phyloP scores from a whole-genome alignment of 129 eudicot species.

The Escallonia herrerae region DNA sequence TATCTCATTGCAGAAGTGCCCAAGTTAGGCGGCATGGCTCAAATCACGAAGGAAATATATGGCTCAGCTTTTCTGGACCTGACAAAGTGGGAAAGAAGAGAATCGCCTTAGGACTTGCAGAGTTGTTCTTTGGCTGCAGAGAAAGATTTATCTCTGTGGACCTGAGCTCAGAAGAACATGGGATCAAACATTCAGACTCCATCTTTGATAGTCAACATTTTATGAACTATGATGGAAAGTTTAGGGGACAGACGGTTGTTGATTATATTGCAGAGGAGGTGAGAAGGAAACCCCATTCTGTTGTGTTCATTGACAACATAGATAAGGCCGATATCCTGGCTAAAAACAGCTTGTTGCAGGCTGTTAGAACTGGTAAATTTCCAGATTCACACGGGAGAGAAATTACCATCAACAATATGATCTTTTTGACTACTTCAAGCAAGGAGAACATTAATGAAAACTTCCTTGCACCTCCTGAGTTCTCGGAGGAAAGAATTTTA shows the following conservation, averaged over 20 bases:
- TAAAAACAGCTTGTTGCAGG: slow-evolving; percentile 51
- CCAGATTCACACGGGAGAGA: slow-evolving; percentile 69
- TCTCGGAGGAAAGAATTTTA: slow-evolving; percentile 55
- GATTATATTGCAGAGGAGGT: slow-evolving; percentile 70
- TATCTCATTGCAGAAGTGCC: slow-evolving; percentile 48
- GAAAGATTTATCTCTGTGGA: slow-evolving; percentile 43
- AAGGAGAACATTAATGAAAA: slow-evolving; percentile 8
- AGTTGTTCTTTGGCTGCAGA: slow-evolving; percentile 44
- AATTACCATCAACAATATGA: slow-evolving; percentile 43
- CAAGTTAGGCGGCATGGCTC: slow-evolving; percentile 27
- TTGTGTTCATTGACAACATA: slow-evolving; percentile 66
- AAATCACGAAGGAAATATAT: slow-evolving; percentile 37
- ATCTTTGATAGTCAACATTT: slow-evolving; percentile 29
- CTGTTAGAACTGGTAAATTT: slow-evolving; percentile 70
- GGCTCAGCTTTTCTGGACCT: slow-evolving; percentile 77
- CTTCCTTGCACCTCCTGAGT: slow-evolving; percentile 16
- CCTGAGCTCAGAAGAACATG: slow-evolving; percentile 33
- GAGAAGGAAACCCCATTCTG: slow-evolving; percentile 50
- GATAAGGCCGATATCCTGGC: slow-evolving; percentile 74
- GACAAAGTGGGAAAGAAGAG: slow-evolving; percentile 72
- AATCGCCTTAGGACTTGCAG: slow-evolving; percentile 63
- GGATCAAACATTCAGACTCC: slow-evolving; percentile 14
- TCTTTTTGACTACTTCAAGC: slow-evolving; percentile 53
- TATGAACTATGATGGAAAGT: slow-evolving; percentile 16
- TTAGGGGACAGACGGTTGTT: slow-evolving; percentile 54